Evolutionary conservation across 2,329 filamentous ascomycete genomes (phyloP).

Genomic region (Davidsoniella australis): DNA sequence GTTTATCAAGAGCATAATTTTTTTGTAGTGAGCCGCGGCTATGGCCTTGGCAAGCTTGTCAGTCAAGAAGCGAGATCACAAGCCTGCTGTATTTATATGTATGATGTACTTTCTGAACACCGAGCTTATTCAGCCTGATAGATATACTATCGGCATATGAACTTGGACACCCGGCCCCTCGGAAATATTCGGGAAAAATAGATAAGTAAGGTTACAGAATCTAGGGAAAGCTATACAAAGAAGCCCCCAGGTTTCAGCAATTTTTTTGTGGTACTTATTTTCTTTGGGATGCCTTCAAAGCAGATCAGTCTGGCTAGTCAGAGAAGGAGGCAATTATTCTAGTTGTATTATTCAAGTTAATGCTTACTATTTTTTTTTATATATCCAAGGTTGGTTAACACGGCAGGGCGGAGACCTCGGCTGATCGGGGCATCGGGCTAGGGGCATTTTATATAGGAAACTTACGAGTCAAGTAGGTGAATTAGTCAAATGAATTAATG

Average conservation of each 20-base stretch:
- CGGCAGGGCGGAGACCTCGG: constrained; percentile 10
- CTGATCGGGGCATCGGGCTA: constrained; percentile 7
- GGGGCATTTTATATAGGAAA: not conserved
- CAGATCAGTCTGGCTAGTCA: not conserved
- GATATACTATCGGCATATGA: too few relatives aligned
- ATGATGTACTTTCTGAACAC: not conserved
- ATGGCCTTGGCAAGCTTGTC: not conserved
- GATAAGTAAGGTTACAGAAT: not conserved
- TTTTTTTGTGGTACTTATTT: too few relatives aligned
- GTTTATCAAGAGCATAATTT: too few relatives aligned
- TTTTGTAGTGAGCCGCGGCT: not conserved
- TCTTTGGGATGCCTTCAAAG: too few relatives aligned
- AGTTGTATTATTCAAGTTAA: not conserved
- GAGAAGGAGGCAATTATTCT: not conserved
- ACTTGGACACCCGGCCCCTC: not conserved
- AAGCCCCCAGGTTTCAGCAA: not conserved
- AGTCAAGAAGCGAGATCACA: too few relatives aligned
- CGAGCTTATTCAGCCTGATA: not conserved
- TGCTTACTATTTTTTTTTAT: not conserved
- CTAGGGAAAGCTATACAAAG: not conserved
- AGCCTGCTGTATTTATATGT: not conserved
- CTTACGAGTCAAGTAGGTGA: too few relatives aligned
- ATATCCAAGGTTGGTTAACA: not conserved
- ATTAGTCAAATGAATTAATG: too few relatives aligned
- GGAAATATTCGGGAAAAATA: not conserved